Conservation (phyloP, 2,329 filamentous ascomycete species). For the Botrytis cinerea region DNA sequence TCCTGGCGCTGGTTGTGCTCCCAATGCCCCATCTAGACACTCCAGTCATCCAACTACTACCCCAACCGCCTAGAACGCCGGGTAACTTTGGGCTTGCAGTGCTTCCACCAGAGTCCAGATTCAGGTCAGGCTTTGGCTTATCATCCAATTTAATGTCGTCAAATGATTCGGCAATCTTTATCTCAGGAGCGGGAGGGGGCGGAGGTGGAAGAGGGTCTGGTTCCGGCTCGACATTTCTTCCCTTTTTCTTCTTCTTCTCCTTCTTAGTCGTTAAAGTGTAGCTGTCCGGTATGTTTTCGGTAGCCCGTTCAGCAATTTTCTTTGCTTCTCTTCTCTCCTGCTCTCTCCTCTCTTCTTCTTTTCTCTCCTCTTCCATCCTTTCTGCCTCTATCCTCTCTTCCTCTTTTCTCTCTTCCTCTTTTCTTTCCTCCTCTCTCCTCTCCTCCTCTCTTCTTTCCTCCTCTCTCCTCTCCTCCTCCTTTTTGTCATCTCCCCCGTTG, state of each 20-base stretch:
- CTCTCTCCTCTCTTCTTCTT: slow-evolving; percentile 14
- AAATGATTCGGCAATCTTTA: slow-evolving; percentile 55
- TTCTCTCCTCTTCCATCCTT: slow-evolving; percentile 51
- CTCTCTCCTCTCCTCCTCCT: slow-evolving; percentile 49
- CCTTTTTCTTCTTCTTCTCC: slow-evolving; percentile 56
- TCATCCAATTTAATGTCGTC: slow-evolving; percentile 70
- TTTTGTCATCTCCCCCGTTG: slow-evolving; percentile 42
- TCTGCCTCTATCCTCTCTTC: slow-evolving; percentile 54
- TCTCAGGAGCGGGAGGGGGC: slow-evolving; percentile 38
- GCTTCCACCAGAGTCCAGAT: slow-evolving; percentile 51
- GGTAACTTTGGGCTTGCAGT: slow-evolving; percentile 43
- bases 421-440: slow-evolving; percentile 43
- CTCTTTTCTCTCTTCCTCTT: slow-evolving; percentile 45
- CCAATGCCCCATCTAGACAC: slow-evolving; percentile 43
- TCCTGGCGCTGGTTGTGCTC: slow-evolving; percentile 23
- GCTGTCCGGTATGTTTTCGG: neutral
- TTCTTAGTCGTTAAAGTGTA: slow-evolving; percentile 16
- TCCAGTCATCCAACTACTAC: slow-evolving; percentile 59
- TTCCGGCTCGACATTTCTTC: slow-evolving; percentile 40
- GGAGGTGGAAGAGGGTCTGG: slow-evolving; percentile 27
- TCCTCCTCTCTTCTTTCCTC: slow-evolving; percentile 45
- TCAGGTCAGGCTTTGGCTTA: slow-evolving; percentile 58
- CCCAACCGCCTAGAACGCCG: slow-evolving; percentile 58
- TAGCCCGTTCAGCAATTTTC: slow-evolving; percentile 32
- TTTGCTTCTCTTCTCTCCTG: slow-evolving; percentile 3